Percentiles rank a stretch among this genome's conserved stretches.
Evolutionary conservation across 441 rosid genomes (phyloP).

Genomic region (Syzygium syzygioides): DNA sequence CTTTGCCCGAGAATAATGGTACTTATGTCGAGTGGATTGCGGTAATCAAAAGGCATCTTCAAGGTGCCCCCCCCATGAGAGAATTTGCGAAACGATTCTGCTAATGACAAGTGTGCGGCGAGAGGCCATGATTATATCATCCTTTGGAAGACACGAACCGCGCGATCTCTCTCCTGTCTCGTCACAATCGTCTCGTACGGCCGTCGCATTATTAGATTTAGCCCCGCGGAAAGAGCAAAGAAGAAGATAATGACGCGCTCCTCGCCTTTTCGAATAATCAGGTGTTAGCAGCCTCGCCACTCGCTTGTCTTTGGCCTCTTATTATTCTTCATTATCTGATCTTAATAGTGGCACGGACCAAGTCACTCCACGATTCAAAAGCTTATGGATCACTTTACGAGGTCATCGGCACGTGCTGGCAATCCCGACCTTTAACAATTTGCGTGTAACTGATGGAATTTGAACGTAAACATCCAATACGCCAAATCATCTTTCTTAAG

Average conservation of each 20-base stretch:
- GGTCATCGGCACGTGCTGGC: fast-evolving
- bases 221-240: not conserved
- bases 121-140: not conserved
- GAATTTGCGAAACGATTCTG: not conserved
- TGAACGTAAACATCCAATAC: not conserved
- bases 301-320: not conserved
- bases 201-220: not conserved
- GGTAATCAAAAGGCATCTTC: not conserved
- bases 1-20: not conserved
- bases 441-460: fast-evolving
- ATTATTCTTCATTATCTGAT: fast-evolving
- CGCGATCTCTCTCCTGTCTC: not conserved
- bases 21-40: not conserved
- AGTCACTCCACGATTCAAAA: not conserved
- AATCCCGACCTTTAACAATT: fast-evolving
- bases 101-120: not conserved
- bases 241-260: not conserved
- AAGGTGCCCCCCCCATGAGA: not conserved
- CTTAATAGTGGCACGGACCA: not conserved
- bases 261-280: not conserved
- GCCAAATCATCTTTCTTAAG: not conserved
- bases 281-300: not conserved
- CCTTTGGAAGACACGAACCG: not conserved
- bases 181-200: not conserved
- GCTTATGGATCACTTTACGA: not conserved